Evolutionary conservation across 2,329 filamentous ascomycete species (phyloP).

Genomic region (Colletotrichum neosansevieriae): DNA sequence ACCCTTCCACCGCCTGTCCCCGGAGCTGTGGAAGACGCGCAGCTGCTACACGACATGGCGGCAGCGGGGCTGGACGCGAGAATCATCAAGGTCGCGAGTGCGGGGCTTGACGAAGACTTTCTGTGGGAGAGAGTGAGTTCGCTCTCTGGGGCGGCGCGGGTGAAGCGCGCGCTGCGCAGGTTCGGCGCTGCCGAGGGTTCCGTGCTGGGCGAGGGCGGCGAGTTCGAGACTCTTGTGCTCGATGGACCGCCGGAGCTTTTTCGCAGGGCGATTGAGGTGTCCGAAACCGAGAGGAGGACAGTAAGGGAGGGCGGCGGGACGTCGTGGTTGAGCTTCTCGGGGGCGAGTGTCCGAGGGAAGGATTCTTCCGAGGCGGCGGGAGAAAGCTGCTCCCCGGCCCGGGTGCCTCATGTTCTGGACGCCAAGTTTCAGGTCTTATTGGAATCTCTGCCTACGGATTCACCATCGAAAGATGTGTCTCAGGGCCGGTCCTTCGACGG

Average conservation of each 20-base stretch:
- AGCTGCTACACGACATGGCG: slow-evolving; percentile 85
- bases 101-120: slow-evolving; percentile 83
- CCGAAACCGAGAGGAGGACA: slow-evolving; percentile 62
- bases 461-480: neutral
- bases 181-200: slow-evolving; percentile 79
- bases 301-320: slow-evolving; percentile 81
- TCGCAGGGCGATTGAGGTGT: slow-evolving; percentile 75
- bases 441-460: slow-evolving; percentile 45
- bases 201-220: slow-evolving; percentile 90
- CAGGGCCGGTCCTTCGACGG: neutral
- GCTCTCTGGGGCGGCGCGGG: slow-evolving; percentile 57
- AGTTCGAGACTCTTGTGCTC: slow-evolving; percentile 93
- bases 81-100: slow-evolving; percentile 94
- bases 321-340: slow-evolving; percentile 74
- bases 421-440: slow-evolving; percentile 63
- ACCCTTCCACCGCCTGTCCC: slow-evolving; percentile 67
- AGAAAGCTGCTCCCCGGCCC: slow-evolving; percentile 48
- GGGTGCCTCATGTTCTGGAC: slow-evolving; percentile 77
- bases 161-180: slow-evolving; percentile 68
- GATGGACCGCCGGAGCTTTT: slow-evolving; percentile 82
- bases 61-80: slow-evolving; percentile 83
- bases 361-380: slow-evolving; percentile 34
- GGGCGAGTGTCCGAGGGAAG: slow-evolving; percentile 66
- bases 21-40: slow-evolving; percentile 56
- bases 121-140: slow-evolving; percentile 85